Conservation (phyloP, 306 rosid genomes). For the Vigna mungo region DNA sequence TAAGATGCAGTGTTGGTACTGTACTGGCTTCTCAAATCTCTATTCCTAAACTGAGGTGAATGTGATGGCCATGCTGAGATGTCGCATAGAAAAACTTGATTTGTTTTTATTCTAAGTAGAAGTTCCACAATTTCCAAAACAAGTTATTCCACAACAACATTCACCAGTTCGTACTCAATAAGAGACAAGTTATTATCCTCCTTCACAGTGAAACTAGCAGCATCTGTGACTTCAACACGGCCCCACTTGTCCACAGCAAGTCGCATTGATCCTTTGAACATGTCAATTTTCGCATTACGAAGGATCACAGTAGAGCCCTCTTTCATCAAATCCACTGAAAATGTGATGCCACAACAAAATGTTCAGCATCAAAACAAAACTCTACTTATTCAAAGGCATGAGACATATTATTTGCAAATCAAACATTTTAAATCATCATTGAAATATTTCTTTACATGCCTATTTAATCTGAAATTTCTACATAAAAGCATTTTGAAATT, state of each 20-base stretch:
- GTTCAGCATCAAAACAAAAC: neutral
- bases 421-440: neutral
- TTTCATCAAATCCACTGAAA: constrained; percentile 70
- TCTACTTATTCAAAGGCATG: constrained; percentile 11
- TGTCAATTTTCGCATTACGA: constrained; percentile 77
- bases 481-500: neutral
- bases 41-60: constrained; percentile 57
- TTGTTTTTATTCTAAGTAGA: constrained; percentile 59
- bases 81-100: constrained; percentile 54
- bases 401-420: neutral
- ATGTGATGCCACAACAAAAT: constrained; percentile 1
- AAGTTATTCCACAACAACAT: constrained; percentile 70
- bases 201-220: constrained; percentile 67
- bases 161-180: constrained; percentile 74
- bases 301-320: constrained; percentile 63
- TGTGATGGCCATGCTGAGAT: constrained; percentile 45
- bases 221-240: constrained; percentile 68
- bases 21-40: constrained; percentile 60
- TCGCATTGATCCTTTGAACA: constrained; percentile 80
- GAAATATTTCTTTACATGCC: neutral
- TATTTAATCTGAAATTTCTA: neutral
- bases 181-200: constrained; percentile 75
- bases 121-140: constrained; percentile 39
- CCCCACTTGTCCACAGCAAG: constrained; percentile 86
- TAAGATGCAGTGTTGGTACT: constrained; percentile 49